Evolutionary conservation across 768 basidiomycete species (phyloP), one percentile per base, ranked within the genome.

Genomic region (Obba rivulosa): DNA sequence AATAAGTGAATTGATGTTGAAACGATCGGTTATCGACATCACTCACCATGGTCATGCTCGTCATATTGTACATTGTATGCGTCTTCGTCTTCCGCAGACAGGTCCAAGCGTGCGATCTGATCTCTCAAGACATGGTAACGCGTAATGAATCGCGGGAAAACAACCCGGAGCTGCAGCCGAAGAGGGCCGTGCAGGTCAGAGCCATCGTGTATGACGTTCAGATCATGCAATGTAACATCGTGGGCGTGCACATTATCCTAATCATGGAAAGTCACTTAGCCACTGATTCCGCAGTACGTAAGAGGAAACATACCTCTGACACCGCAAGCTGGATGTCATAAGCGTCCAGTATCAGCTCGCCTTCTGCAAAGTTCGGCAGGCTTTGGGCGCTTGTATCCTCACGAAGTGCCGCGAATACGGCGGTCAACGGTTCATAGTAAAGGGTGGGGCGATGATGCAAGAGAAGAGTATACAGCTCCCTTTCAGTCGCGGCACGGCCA

Each of bases 381-480:
- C 67, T 63, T 41, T 69, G 66, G 24, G 87, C 59, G 46, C 68
- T 61, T 41, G 78, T 74, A 48, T 88, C 84, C 57, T 77, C 73
- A 24, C 85, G 83, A 37, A 91, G 66, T 48, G 82, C 83, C 47
- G 83, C 83, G 57, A 90, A 89, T 17, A 89, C 77, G 48, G 66
- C 71, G 37, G 75, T 77, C 40, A 91, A 60, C 23, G 87, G 81
- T 61, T 89, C 87, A 56, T 89, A 90, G 63, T 87, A 91, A 7
- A 90, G 69, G 3, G 80, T 85, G 2, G 87, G 86, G 16, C 68
- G 74, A 49, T 79, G 69, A 40, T 79, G 75, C 49, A 91, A 72
- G 41, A 90, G 66, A 5, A 87, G 60, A n/a, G 39, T 38, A 13
- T 55, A 43, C 1, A 47, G 35, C 23, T 35, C 50, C 7, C 22